These are phyloP conservation scores for Solanum piurae DNA, from an alignment of 257 asterid genomes.

Conservation along the genomic window DNA sequence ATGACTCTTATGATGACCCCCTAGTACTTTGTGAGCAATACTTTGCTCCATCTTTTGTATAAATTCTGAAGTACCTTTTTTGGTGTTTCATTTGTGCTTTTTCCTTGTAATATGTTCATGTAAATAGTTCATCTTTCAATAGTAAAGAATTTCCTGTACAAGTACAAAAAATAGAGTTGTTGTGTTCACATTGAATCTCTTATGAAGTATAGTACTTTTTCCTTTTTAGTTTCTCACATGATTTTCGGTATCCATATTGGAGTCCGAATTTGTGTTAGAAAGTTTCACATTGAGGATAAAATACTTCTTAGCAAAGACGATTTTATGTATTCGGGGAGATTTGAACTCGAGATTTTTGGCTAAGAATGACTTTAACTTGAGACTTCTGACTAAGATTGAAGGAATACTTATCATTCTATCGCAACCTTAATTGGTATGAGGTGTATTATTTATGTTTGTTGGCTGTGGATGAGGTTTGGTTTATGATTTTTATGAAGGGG, in stretches of 20 bases:
- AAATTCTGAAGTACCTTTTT: background rate
- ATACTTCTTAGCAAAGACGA: too few species aligned
- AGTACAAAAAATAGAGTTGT: background rate
- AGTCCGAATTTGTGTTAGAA: too few species aligned
- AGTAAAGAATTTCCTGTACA: background rate
- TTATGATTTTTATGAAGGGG: background rate
- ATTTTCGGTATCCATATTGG: too few species aligned
- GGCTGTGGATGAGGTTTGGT: background rate
- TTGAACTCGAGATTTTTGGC: fast-evolving
- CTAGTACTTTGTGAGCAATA: background rate
- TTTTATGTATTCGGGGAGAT: fast-evolving
- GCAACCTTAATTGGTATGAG: background rate
- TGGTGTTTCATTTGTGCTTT: background rate
- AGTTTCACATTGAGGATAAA: background rate
- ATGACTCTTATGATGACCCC: background rate
- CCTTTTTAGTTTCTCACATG: background rate
- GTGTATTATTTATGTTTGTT: background rate
- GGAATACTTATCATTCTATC: too few species aligned
- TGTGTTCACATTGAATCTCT: background rate
- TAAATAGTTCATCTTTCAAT: background rate
- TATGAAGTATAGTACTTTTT: background rate
- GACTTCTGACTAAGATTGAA: too few species aligned
- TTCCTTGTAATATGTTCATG: background rate
- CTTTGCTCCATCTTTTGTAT: background rate
- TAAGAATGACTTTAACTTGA: too few species aligned